Conservation (phyloP, 768 basidiomycete genomes). For the Rhodotorula toruloides region DNA sequence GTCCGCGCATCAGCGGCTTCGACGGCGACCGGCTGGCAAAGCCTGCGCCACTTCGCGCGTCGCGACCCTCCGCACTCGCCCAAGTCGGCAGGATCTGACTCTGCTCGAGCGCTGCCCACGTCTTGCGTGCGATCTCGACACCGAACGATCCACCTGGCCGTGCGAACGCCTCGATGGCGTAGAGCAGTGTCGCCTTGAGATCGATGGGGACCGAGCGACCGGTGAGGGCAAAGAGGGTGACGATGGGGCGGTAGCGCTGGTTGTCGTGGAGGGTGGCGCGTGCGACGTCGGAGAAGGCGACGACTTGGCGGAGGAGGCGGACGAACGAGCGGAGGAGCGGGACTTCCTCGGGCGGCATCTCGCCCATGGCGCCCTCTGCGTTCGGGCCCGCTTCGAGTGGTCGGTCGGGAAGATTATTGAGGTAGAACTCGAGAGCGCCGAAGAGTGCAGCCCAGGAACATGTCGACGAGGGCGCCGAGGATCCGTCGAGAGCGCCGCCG, state of each 20-base stretch:
- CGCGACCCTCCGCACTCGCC: slow-evolving; percentile 47
- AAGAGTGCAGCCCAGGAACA: slow-evolving; percentile 78
- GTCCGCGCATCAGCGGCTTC: slow-evolving; percentile 48
- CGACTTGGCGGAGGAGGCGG: slow-evolving; percentile 68
- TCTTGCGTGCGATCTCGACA: slow-evolving; percentile 71
- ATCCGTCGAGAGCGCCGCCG: slow-evolving; percentile 47
- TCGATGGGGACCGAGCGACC: slow-evolving; percentile 80
- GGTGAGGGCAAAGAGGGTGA: slow-evolving; percentile 69
- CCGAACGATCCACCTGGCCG: slow-evolving; percentile 60
- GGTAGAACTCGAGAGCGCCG: slow-evolving; percentile 68
- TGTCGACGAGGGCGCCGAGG: slow-evolving; percentile 41
- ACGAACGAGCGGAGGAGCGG: slow-evolving; percentile 74
- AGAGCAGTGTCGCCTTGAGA: slow-evolving; percentile 77
- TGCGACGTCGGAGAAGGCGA: slow-evolving; percentile 67
- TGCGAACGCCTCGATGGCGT: slow-evolving; percentile 75
- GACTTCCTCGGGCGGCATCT: slow-evolving; percentile 62
- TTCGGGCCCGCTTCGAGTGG: slow-evolving; percentile 52
- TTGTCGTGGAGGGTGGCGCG: slow-evolving; percentile 71
- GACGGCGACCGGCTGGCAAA: slow-evolving; percentile 37
- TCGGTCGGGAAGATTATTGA: slow-evolving; percentile 53
- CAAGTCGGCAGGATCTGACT: slow-evolving; percentile 56
- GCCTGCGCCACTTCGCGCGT: slow-evolving; percentile 20
- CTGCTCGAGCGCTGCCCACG: slow-evolving; percentile 80
- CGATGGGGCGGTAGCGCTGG: slow-evolving; percentile 72
- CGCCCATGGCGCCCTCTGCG: slow-evolving; percentile 35